Evolutionary conservation across 805 yeast species (phyloP), one percentile per base, ranked within the genome.

Genomic region (Saturnispora gosingensis): DNA sequence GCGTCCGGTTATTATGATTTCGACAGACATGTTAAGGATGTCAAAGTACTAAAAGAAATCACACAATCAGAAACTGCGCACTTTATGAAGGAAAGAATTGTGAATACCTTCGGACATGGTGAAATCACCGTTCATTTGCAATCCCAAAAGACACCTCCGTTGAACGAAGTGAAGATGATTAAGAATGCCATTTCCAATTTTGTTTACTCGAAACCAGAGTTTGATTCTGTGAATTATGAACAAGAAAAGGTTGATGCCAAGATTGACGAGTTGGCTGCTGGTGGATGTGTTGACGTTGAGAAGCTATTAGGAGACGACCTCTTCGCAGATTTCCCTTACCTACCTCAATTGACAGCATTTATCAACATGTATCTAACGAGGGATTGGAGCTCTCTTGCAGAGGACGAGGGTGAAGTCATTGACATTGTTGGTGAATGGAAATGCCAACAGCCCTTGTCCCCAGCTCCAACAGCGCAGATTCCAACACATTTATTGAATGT

Each of bases 1-100:
- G 77, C 79, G 30, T 74, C 80, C 52, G 97, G 97, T 5, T 85
- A 72, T 66, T 90, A 85, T 62, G 88, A 91, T 63, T 91, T 88
- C 67, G 67, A 72, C 36, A 73, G 77, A 50, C 72, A 80, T 53
- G 77, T 72, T 38, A 68, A 71, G 45, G 83, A 82, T 53, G 88
- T 86, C 6, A 73, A 73, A 43, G 54, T 77, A 3, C 73, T 88
- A 50, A 73, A 76, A 48, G 60, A 60, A 3, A 64, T 88, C 49
- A 72, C 82, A 28, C 77, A 81, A 60, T 64, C 67, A 1, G 85
- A 89, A 28, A 46, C 51, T 4, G 68, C 89, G 36, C 58, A 78
- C 27, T 49, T 49, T 15, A 11, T 49, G 35, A 27, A 32, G 11
- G 71, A 72, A 0, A 71, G 68, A 52, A 70, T 85, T 18, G 46